Base-by-base conservation (phyloP, 139 green algal species). In the Haematococcus lacustris region DNA sequence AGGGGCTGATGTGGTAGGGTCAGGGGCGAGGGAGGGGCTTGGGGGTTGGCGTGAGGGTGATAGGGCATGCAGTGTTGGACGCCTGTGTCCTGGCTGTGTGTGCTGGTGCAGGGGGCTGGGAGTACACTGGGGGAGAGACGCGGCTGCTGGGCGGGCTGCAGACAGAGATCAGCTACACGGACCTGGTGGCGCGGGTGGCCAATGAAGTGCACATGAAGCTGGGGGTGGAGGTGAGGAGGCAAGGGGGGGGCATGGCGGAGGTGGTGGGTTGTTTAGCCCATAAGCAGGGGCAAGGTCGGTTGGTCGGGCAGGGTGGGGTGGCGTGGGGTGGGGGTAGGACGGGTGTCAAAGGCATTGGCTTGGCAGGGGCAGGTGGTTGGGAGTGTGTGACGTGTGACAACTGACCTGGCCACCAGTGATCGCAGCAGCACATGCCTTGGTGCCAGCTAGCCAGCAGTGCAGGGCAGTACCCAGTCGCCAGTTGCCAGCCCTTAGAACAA, bases 81-180 rank as follows among this genome's bases (percentile, higher is more conserved):
- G n/a, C n/a, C n/a, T n/a, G n/a, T n/a, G n/a, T n/a, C n/a, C 38
- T 25, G 6, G 47, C 13, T 57, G 47, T 57, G 13, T 51, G 35
- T 69, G 38, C 6, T 32, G 28, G 25, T 30, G 1, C 73, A 78
- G 66, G 70, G 3, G 64, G 41, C 35, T 81, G 76, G 76, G 76
- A 81, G n/a, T 81, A 81, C 60, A 3, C 21, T 1, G 81, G 83
- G 1, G 87, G 87, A 0, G 87, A 91, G 67, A 91, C 84, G 2
- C 80, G 87, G 32, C 82, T 91, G 59, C 66, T 91, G 34, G 63
- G 69, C 13, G 41, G 87, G 28, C 50, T 76, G 7, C 69, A 75
- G 47, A 74, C 30, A 7, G 6, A 3, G 26, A 65, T 47, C 64
- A 43, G 25, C 43, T 72, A 72, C 32, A 30, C 30, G 43, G 67